Evolutionary conservation across 495 filamentous ascomycete genomes (phyloP).

Genomic region (Trichocladium antarcticum): DNA sequence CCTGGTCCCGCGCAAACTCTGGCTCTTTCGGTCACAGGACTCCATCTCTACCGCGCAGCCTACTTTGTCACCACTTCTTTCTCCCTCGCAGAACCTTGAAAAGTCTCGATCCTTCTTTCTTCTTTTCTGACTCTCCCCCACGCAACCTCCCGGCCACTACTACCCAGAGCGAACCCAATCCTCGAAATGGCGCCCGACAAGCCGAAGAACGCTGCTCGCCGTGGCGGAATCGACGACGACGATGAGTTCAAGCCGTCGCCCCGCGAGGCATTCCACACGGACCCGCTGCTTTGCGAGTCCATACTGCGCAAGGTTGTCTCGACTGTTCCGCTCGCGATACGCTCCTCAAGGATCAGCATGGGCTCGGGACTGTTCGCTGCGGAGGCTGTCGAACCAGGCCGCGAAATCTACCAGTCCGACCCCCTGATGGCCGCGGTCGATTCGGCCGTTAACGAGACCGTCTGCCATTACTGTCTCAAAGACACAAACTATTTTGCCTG

Average conservation of each 20-base stretch:
- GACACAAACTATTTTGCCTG: neutral
- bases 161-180: no score
- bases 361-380: conserved; percentile 19
- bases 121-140: no score
- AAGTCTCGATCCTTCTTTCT: no score
- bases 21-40: no score
- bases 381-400: conserved; percentile 1
- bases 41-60: no score
- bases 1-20: no score
- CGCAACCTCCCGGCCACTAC: no score
- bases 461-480: conserved; percentile 17
- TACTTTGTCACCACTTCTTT: no score
- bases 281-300: conserved; percentile 8
- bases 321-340: conserved; percentile 10
- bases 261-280: conserved; percentile 6
- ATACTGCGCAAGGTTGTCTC: conserved; percentile 8
- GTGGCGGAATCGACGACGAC: neutral
- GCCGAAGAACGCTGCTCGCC: neutral
- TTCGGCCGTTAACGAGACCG: neutral
- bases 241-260: conserved; percentile 7
- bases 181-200: no score
- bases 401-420: conserved; percentile 17
- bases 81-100: no score
- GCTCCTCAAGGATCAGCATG: conserved; percentile 4
- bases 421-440: conserved; percentile 11